Evolutionary conservation across 495 filamentous ascomycete genomes (phyloP), one percentile per base, ranked within the genome.

Genomic region (Penicillium goetzii): DNA sequence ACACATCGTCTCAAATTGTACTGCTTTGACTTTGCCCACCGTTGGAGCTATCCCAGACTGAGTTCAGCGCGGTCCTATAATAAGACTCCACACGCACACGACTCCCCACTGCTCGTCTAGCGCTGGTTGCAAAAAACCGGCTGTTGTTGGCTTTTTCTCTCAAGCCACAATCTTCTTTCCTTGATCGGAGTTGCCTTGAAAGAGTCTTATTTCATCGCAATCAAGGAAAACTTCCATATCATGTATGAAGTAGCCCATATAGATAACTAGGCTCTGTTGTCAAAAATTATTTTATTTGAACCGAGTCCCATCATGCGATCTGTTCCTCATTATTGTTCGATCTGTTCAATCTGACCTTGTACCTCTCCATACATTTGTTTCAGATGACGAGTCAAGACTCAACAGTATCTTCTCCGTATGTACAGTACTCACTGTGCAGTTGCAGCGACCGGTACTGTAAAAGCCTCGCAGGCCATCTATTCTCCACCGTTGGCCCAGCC

Each of bases 401-500:
- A 12, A 30, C 45, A 25, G 45, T 49, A 49, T 6, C 28, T 32
- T 32, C 30, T 32, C 5, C 30, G 30, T 32, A 32, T 7, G 41
- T 26, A 26, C 49, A 32, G 62, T 61, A 62, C 55, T 60, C 59
- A 62, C 58, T 17, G 38, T 60, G 45, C 43, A 56, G n/a, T 17
- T 30, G 17, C 58, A 51, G 49, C 59, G 11, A 33, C 52, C 10
- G 30, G 28, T 55, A 55, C 61, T 43, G 67, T 67, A 67, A 45
- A 45, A 40, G 30, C 36, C 38, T 57, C 59, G 59, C 62, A 68
- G 61, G 8, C 45, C 17, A 69, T 69, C 67, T n/a, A n/a, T n/a
- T n/a, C n/a, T 58, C 70, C 69, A 70, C 70, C 60, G 45, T 64
- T 66, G 59, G 63, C 58, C 62, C 57, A 60, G 64, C 33, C 62